These are phyloP conservation scores for Moricandia moricandioides DNA, from an alignment of 345 rosid genomes.

Conservation along the genomic window DNA sequence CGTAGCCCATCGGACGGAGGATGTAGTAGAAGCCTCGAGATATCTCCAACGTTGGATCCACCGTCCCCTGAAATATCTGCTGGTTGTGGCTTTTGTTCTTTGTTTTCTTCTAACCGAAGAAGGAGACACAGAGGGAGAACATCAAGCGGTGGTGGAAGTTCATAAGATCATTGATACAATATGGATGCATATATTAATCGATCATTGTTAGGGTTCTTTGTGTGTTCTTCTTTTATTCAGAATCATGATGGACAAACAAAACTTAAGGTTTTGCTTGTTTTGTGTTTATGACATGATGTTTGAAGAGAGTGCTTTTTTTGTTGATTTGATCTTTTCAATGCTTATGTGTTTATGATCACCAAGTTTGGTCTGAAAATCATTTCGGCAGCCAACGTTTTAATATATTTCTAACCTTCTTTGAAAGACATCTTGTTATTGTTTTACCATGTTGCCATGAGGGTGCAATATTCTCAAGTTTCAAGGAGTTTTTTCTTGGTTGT, in stretches of 20 bases:
- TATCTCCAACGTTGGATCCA: conserved; percentile 47
- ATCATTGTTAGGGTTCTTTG: conserved; percentile 7
- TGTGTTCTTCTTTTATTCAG: not conserved
- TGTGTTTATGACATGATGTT: conserved; percentile 2
- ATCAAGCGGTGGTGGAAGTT: conserved; percentile 8
- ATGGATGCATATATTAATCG: not conserved
- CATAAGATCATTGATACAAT: not conserved
- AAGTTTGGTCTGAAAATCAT: not conserved
- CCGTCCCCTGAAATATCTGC: conserved; percentile 59
- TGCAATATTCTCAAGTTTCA: not conserved
- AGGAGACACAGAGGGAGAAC: conserved; percentile 36
- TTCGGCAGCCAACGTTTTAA: not conserved
- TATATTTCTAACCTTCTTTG: not conserved
- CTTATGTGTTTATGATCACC: not conserved
- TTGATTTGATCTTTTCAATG: not conserved
- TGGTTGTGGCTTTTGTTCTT: conserved; percentile 57
- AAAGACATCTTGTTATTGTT: not conserved
- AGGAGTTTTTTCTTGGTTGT: not conserved
- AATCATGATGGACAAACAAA: not conserved
- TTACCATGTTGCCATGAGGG: not conserved
- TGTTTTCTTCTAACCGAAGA: conserved; percentile 36
- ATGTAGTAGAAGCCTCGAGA: not conserved
- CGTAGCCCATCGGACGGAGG: conserved; percentile 43
- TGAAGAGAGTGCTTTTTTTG: not conserved
- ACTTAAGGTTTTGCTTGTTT: conserved; percentile 1